Base-by-base conservation (phyloP, 148 eudicot genomes). In the Camellia lanceoleosa region DNA sequence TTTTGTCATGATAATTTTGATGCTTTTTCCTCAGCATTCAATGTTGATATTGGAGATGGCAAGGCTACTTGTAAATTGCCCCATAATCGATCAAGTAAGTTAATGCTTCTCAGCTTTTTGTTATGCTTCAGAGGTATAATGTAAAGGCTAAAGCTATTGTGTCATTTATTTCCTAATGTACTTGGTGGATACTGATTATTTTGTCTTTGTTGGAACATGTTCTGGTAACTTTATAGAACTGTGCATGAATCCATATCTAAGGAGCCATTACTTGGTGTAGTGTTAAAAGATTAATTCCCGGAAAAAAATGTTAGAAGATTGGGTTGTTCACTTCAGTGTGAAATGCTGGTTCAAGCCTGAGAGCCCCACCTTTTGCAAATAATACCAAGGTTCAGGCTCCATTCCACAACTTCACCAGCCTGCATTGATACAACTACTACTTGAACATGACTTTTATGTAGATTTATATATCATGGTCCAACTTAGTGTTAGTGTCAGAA, bases 31-130 rank as follows among this genome's bases (percentile, higher is more conserved):
- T 23, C 91, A 96, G 99, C 94, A 46, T 92, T 96, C 80, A 97
- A 92, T 84, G 97, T 96, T 73, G 99, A 96, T 83, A 91, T 96
- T 87, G 99, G 98, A 85, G 98, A 96, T 87, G 99, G 99, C 44
- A 85, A 88, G 84, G 97, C 99, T 59, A 84, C 90, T 55, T 98
- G 99, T 46, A 96, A 92, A 83, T 83, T 96, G 82, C 99, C 99
- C 18, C 92, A 90, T 80, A 94, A 96, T 72, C 86, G 89, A 49
- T 89, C 97, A 89, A 98, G 99, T 94, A 90, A 71, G 64, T 79
- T 43, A 38, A 43, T 73, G 58, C 74, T 71, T 52, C 66, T 74
- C 55, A 19, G 54, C 11, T 16, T 23, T 11, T 10, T 56, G 14
- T 18, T 18, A 76, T 71, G 69, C 66, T 55, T 65, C 56, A 23